Percentiles rank a stretch among this genome's conserved stretches.
phyloP scores from a whole-genome alignment of 2,329 filamentous ascomycete genomes.

The Trichoderma atroviride region DNA sequence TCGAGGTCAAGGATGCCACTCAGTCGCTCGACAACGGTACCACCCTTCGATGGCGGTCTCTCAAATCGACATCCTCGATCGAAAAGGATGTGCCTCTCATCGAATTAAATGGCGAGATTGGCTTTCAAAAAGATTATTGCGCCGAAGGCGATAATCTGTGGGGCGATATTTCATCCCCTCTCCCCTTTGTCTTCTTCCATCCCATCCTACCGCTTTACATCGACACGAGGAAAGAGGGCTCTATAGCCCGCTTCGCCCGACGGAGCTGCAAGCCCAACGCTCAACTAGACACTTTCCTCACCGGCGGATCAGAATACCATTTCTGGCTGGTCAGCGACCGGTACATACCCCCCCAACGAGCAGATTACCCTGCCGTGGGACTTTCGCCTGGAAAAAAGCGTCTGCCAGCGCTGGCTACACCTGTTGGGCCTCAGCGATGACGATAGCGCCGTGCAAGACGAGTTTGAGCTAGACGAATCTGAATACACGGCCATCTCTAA shows the following conservation, averaged over 20 bases:
- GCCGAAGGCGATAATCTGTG: conserved; percentile 67
- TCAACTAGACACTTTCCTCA: conserved; percentile 82
- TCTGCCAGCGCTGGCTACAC: conserved; percentile 57
- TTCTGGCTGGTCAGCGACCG: conserved; percentile 90
- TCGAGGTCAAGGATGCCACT: conserved; percentile 55
- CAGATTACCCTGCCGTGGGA: conserved; percentile 70
- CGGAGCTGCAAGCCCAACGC: conserved; percentile 91
- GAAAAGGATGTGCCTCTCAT: conserved; percentile 61
- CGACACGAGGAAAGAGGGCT: conserved; percentile 86
- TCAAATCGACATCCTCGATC: conserved; percentile 56
- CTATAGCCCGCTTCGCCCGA: conserved; percentile 82
- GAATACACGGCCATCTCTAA: conserved; percentile 63
- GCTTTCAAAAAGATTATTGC: conserved; percentile 73
- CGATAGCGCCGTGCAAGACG: conserved; percentile 50
- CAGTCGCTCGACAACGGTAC: conserved; percentile 40
- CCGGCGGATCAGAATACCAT: conserved; percentile 76
- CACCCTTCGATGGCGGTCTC: conserved; percentile 68
- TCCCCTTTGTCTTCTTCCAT: conserved; percentile 85
- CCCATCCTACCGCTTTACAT: conserved; percentile 88
- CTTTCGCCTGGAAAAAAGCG: conserved; percentile 62
- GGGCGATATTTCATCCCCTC: conserved; percentile 64
- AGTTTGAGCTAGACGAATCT: conserved; percentile 58
- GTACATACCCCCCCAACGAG: conserved; percentile 65
- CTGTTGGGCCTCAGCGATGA: conserved; percentile 66
- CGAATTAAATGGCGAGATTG: conserved; percentile 78